phyloP scores from a whole-genome alignment of 139 green algal genomes.

The Volvox reticuliferus region DNA sequence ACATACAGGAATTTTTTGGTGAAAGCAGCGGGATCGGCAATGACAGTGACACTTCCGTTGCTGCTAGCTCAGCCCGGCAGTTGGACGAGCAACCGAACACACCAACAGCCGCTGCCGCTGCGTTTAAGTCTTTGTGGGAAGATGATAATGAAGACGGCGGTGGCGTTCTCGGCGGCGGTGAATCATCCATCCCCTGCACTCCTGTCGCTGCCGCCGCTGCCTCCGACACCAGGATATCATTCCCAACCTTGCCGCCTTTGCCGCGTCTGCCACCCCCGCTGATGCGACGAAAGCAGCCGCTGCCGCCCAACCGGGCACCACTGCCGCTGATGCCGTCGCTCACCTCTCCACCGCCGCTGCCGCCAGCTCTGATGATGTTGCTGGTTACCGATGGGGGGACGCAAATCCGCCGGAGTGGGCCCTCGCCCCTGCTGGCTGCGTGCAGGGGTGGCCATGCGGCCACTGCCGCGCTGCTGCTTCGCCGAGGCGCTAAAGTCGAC shows the following conservation, averaged over 20 bases:
- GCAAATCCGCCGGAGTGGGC: not conserved
- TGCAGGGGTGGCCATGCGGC: not conserved
- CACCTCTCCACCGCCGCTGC: not conserved
- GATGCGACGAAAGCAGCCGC: not conserved
- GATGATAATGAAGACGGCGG: not conserved
- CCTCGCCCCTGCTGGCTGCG: slow-evolving; percentile 21
- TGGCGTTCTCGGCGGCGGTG: not conserved
- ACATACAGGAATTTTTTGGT: not conserved
- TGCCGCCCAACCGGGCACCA: not conserved
- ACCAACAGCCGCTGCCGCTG: not conserved
- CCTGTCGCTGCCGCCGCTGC: no score
- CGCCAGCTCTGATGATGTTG: not conserved
- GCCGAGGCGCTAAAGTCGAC: not conserved
- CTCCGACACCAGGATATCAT: no score
- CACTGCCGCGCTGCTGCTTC: not conserved
- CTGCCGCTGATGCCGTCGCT: not conserved
- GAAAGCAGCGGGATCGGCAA: not conserved
- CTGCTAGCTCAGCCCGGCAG: not conserved
- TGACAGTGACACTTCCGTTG: not conserved
- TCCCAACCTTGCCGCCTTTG: not conserved
- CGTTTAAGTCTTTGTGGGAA: not conserved
- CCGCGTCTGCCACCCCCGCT: not conserved
- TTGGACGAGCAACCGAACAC: not conserved
- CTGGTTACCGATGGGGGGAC: not conserved
- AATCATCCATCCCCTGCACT: not conserved